Conservation (phyloP, 164 flowering plant species). For the Piper longum region DNA sequence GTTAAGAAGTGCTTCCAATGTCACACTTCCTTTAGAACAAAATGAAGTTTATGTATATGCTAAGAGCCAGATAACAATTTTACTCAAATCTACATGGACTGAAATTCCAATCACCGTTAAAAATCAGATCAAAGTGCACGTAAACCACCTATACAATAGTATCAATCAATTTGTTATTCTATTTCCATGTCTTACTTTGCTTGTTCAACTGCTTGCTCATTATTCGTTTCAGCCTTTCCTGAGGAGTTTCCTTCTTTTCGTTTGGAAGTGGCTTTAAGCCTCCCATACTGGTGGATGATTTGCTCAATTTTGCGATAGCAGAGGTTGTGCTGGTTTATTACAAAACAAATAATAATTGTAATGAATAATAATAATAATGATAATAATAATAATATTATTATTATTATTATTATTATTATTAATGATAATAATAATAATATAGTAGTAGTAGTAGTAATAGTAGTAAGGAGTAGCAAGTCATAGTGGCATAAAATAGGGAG, state of each 20-base stretch:
- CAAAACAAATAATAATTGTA: background rate
- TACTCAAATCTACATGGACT: too few relatives aligned
- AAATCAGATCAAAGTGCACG: too few relatives aligned
- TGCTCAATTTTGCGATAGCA: constrained; percentile 69
- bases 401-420: too few relatives aligned
- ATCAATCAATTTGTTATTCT: background rate
- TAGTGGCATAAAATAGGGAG: too few relatives aligned
- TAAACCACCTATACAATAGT: too few relatives aligned
- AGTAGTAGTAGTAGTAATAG: background rate
- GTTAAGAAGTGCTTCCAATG: too few relatives aligned
- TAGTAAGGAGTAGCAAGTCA: background rate
- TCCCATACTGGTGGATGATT: constrained; percentile 32
- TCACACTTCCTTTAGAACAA: too few relatives aligned
- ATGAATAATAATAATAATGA: too few relatives aligned
- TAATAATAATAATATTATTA: too few relatives aligned
- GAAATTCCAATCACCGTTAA: too few relatives aligned
- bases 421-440: background rate
- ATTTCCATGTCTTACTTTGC: constrained; percentile 46
- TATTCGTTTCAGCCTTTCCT: constrained; percentile 92
- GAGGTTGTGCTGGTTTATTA: constrained; percentile 48
- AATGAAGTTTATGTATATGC: too few relatives aligned
- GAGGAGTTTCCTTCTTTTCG: constrained; percentile 98
- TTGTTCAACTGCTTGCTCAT: constrained; percentile 91
- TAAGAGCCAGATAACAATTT: too few relatives aligned
- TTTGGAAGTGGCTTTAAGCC: constrained; percentile 41